Conservation (phyloP, 768 basidiomycete genomes). For the Paxillus involutus region DNA sequence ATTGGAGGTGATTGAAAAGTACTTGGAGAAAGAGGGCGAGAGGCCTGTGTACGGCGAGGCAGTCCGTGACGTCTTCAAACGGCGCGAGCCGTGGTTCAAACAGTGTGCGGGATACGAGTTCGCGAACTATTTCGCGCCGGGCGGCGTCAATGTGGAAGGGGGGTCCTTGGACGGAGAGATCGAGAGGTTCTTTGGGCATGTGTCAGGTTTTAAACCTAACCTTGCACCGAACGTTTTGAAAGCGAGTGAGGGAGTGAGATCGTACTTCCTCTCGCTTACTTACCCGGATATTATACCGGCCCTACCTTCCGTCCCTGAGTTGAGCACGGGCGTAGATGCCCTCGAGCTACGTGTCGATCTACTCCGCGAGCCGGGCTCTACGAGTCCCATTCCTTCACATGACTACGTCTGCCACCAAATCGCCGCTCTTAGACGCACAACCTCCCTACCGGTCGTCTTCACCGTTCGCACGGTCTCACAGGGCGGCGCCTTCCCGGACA, state of each 20-base stretch:
- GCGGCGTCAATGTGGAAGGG: constrained; percentile 14
- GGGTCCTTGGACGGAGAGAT: constrained; percentile 56
- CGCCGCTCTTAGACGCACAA: constrained; percentile 70
- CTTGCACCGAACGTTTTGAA: constrained; percentile 48
- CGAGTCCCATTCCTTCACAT: constrained; percentile 59
- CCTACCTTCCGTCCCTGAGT: constrained; percentile 63
- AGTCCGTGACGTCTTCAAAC: constrained; percentile 76
- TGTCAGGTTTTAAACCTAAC: constrained; percentile 74
- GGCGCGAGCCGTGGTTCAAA: constrained; percentile 84
- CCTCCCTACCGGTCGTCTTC: constrained; percentile 85
- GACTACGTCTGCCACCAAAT: constrained; percentile 82
- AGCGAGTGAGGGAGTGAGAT: constrained; percentile 49
- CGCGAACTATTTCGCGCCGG: constrained; percentile 62
- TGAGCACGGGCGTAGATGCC: constrained; percentile 86
- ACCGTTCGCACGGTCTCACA: constrained; percentile 87
- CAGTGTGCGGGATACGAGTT: constrained; percentile 85
- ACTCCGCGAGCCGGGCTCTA: constrained; percentile 53
- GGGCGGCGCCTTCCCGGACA: constrained; percentile 90
- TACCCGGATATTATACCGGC: constrained; percentile 84
- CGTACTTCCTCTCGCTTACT: constrained; percentile 91
- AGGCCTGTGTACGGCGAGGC: constrained; percentile 91
- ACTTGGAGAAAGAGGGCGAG: constrained; percentile 70
- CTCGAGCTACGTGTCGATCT: constrained; percentile 94
- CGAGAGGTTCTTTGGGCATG: constrained; percentile 83
- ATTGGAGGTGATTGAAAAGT: constrained; percentile 76